Conservation (phyloP, 495 filamentous ascomycete species). For the Xeromyces bisporus region DNA sequence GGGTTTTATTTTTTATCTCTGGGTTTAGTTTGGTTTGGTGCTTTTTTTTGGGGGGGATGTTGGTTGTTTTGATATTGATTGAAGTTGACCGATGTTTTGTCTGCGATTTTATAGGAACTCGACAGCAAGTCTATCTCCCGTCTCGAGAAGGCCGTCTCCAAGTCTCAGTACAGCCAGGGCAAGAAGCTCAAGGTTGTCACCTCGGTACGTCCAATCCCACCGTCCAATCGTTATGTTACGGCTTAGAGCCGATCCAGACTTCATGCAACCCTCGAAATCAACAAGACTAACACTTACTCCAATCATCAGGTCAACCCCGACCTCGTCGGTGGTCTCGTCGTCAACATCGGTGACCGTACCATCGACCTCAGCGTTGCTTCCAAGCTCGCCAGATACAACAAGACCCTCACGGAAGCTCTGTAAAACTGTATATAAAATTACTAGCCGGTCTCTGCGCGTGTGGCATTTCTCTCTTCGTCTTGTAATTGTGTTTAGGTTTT, state of each 20-base stretch:
- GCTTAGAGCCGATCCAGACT: neutral
- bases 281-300: constrained; percentile 1
- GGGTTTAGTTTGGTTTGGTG: too few relatives aligned
- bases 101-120: constrained; percentile 61
- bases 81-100: constrained; percentile 5
- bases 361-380: constrained; percentile 92
- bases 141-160: constrained; percentile 73
- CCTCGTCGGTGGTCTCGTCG: constrained; percentile 81
- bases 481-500: too few relatives aligned
- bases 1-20: constrained; percentile 17
- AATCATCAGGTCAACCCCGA: constrained; percentile 78
- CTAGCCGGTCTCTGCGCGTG: too few relatives aligned
- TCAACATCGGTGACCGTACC: constrained; percentile 94
- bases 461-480: too few relatives aligned
- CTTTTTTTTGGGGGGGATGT: too few relatives aligned
- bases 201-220: constrained; percentile 38
- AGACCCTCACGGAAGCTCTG: constrained; percentile 87
- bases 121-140: constrained; percentile 70
- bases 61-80: neutral
- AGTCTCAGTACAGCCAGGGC: constrained; percentile 77
- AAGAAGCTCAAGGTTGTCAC: constrained; percentile 96
- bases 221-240: neutral
- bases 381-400: constrained; percentile 96
- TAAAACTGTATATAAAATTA: constrained; percentile 50
- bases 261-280: constrained; percentile 1